Percentiles rank a stretch among this genome's conserved stretches.
Conservation (phyloP, 176 grass and related monocot genomes). For the Coix lacrymajobi region DNA sequence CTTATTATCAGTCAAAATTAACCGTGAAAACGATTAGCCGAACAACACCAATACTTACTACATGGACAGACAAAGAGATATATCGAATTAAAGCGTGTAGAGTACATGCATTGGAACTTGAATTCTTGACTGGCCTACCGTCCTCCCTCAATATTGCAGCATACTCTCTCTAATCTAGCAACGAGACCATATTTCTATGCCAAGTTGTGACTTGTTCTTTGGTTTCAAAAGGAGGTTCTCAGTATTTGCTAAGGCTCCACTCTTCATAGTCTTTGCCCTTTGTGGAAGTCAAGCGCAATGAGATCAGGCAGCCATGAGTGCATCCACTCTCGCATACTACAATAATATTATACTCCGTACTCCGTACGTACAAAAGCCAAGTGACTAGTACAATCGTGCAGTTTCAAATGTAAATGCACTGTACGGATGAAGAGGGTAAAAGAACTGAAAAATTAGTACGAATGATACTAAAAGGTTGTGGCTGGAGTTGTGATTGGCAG, state of each 20-base stretch:
- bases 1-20: too few species aligned
- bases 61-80: background rate
- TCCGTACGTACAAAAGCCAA: too few species aligned
- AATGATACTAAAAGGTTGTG: background rate
- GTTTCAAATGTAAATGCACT: background rate
- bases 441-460: background rate
- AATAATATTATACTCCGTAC: too few species aligned
- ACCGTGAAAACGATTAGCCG: too few species aligned
- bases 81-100: background rate
- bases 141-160: background rate
- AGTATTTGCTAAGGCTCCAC: background rate
- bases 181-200: background rate
- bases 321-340: too few species aligned
- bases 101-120: conserved; percentile 18
- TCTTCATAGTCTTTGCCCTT: too few species aligned
- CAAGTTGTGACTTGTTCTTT: background rate
- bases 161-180: background rate
- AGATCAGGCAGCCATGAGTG: too few species aligned
- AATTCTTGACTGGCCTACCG: conserved; percentile 11
- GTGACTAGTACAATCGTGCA: background rate
- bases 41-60: too few species aligned
- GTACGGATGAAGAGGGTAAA: background rate
- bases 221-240: background rate
- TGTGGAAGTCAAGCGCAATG: too few species aligned
- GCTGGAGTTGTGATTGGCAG: conserved; percentile 25